Percentiles rank a stretch among this genome's conserved stretches.
These are phyloP conservation scores for Phycomyces nitens DNA, from an alignment of 192 early-diverging fungal genomes.

Conservation along the genomic window DNA sequence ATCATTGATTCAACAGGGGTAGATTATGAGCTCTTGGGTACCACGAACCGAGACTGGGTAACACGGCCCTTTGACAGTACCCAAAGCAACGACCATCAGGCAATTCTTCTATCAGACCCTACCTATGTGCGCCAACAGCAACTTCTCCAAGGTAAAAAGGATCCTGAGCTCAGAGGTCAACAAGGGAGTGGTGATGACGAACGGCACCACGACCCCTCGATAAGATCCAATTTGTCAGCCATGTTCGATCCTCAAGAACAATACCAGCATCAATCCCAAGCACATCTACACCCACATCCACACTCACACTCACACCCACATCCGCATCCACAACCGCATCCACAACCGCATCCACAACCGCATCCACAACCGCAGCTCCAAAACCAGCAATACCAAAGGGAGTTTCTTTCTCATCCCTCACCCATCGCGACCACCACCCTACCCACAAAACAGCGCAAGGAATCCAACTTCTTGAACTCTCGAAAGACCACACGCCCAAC, in stretches of 20 bases:
- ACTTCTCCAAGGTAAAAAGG: slow-evolving; percentile 16
- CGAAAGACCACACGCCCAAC: neutral
- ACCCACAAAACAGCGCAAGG: too few relatives aligned
- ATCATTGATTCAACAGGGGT: too few relatives aligned
- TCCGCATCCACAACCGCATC: neutral
- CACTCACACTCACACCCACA: too few relatives aligned
- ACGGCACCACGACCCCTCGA: slow-evolving; percentile 2
- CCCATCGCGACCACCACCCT: too few relatives aligned
- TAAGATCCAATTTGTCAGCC: neutral
- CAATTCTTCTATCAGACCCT: slow-evolving; percentile 24
- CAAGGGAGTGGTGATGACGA: slow-evolving; percentile 2
- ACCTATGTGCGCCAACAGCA: slow-evolving; percentile 21
- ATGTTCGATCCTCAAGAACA: slow-evolving; percentile 1
- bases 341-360: too few relatives aligned
- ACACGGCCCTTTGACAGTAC: too few relatives aligned
- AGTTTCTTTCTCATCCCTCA: too few relatives aligned
- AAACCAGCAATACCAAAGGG: too few relatives aligned
- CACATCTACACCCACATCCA: neutral
- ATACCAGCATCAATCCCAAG: slow-evolving; percentile 1
- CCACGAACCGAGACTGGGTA: too few relatives aligned
- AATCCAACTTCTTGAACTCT: neutral
- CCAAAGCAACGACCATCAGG: neutral
- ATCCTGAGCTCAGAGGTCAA: neutral
- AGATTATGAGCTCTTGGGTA: too few relatives aligned
- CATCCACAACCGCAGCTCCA: too few relatives aligned